A percentile compares a stretch with the other conserved stretches of the same genome.
phyloP scores from a whole-genome alignment of 2,329 filamentous ascomycete genomes.

The Fusarium incarnatum region DNA sequence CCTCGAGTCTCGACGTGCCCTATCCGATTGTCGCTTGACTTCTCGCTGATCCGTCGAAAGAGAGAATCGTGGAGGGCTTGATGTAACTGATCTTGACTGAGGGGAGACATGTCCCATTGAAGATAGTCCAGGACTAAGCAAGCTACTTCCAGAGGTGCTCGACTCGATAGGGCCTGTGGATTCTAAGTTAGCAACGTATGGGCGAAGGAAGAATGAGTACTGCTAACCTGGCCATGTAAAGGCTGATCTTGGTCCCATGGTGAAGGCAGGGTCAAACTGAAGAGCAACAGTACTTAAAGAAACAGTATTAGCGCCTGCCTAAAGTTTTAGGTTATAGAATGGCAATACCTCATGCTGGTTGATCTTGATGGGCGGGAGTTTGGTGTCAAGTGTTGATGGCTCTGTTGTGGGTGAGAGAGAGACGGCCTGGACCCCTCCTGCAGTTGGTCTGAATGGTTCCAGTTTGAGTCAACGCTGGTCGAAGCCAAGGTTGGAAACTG shows the following conservation, averaged over 20 bases:
- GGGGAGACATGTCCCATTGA: conserved; percentile 60
- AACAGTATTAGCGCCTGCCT: conserved; percentile 21
- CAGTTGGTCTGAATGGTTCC: conserved; percentile 39
- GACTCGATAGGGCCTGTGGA: conserved; percentile 52
- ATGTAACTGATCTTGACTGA: conserved; percentile 64
- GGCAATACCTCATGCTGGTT: conserved; percentile 42
- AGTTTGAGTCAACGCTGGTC: conserved; percentile 38
- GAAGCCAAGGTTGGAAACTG: conserved; percentile 42
- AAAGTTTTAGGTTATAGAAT: neutral
- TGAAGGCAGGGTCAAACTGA: conserved; percentile 63
- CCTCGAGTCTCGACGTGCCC: conserved; percentile 69
- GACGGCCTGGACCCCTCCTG: conserved; percentile 35
- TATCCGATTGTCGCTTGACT: conserved; percentile 70
- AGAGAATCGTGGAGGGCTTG: conserved; percentile 66
- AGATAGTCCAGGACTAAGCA: conserved; percentile 60
- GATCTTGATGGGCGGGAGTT: conserved; percentile 26
- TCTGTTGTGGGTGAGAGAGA: conserved; percentile 32
- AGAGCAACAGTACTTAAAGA: conserved; percentile 60
- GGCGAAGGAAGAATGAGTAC: neutral
- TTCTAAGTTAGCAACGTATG: conserved; percentile 1
- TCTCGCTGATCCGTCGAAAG: conserved; percentile 71
- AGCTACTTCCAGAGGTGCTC: conserved; percentile 46
- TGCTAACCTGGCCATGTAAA: conserved; percentile 63
- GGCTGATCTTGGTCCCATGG: conserved; percentile 63
- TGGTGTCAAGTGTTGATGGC: conserved; percentile 28